Conservation (phyloP, 2,329 filamentous ascomycete species). For the Colletotrichum lentis region DNA sequence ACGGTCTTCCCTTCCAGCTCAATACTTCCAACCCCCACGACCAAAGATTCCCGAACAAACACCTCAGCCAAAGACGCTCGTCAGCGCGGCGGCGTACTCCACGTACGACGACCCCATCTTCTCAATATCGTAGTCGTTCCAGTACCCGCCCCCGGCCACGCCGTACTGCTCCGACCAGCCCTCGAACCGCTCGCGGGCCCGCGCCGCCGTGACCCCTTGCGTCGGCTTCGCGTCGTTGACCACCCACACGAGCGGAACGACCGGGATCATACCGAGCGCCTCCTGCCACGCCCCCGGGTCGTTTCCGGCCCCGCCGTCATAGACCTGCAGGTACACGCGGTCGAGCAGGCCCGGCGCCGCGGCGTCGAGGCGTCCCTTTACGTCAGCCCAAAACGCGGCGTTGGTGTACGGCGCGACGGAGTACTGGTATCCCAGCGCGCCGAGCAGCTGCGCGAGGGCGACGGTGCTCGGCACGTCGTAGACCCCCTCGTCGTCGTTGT, state of each 20-base stretch:
- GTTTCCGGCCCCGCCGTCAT: slow-evolving; percentile 55
- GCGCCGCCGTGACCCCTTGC: slow-evolving; percentile 49
- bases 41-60: too few relatives aligned
- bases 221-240: slow-evolving; percentile 56
- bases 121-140: slow-evolving; percentile 58
- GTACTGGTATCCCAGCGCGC: slow-evolving; percentile 52
- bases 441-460: slow-evolving; percentile 53
- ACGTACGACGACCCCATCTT: slow-evolving; percentile 52
- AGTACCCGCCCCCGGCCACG: slow-evolving; percentile 53
- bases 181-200: slow-evolving; percentile 48
- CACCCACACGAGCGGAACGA: slow-evolving; percentile 56
- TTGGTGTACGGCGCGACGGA: slow-evolving; percentile 55
- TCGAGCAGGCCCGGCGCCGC: slow-evolving; percentile 47
- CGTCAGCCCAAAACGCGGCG: slow-evolving; percentile 48
- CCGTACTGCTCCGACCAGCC: slow-evolving; percentile 45
- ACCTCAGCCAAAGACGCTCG: slow-evolving; percentile 40
- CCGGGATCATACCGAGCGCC: slow-evolving; percentile 50
- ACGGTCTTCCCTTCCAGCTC: too few relatives aligned
- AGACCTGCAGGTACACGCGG: slow-evolving; percentile 55
- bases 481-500: slow-evolving; percentile 56
- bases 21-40: too few relatives aligned
- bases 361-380: slow-evolving; percentile 46
- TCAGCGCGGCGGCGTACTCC: slow-evolving; percentile 45
- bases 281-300: slow-evolving; percentile 51
- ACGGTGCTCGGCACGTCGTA: slow-evolving; percentile 55